Evolutionary conservation across 169 alveolate species (phyloP).

Genomic region (Plasmodium fragile): DNA sequence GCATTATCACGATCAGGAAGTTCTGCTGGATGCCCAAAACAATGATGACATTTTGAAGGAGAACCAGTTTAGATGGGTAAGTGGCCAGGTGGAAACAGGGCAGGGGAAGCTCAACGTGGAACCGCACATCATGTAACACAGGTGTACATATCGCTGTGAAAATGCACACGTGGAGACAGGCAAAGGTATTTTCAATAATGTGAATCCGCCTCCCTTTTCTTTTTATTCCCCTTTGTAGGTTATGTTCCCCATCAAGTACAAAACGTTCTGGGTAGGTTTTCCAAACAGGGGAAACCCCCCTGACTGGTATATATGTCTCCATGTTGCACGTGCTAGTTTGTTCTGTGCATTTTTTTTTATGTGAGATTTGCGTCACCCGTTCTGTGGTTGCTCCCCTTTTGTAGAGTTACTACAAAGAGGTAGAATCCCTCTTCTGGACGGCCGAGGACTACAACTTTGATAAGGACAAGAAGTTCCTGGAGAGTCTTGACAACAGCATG

Average conservation of each 20-base stretch:
- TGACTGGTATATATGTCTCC: neutral
- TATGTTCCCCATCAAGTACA: slow-evolving; percentile 90
- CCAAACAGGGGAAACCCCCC: neutral
- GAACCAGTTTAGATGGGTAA: slow-evolving; percentile 91
- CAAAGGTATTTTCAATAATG: neutral
- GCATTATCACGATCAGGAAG: slow-evolving; percentile 52
- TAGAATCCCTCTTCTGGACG: slow-evolving; percentile 91
- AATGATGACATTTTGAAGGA: slow-evolving; percentile 88
- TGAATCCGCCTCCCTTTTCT: neutral
- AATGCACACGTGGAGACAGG: neutral
- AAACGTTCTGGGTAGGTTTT: slow-evolving; percentile 86
- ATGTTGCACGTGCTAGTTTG: neutral
- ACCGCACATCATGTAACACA: neutral
- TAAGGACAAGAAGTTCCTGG: slow-evolving; percentile 81
- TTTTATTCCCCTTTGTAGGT: slow-evolving; percentile 9
- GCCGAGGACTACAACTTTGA: slow-evolving; percentile 90
- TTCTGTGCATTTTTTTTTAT: neutral
- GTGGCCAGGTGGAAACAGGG: neutral
- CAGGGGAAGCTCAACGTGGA: neutral
- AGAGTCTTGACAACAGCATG: slow-evolving; percentile 55
- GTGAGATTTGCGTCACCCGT: neutral
- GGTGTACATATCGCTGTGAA: neutral
- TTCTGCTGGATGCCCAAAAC: slow-evolving; percentile 77
- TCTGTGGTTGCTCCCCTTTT: neutral
- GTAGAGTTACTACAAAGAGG: slow-evolving; percentile 88